Conservation (phyloP, 108 stramenopile genomes). For the Bacterosira constricta region DNA sequence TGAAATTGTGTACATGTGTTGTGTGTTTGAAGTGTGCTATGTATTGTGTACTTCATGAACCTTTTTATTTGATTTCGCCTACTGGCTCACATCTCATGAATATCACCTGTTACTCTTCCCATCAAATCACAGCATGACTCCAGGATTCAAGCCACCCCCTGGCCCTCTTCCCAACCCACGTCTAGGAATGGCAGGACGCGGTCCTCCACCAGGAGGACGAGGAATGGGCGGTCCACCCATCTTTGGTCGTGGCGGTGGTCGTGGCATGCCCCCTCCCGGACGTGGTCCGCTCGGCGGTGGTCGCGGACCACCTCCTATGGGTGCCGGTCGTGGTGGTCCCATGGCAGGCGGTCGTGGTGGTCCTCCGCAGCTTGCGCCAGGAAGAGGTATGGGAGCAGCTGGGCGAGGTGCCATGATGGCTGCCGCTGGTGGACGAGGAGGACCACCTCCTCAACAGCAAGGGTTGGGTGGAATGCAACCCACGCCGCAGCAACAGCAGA, state of each 20-base stretch:
- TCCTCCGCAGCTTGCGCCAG: conserved; percentile 18
- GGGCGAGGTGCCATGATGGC: conserved; percentile 15
- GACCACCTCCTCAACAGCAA: conserved; percentile 5
- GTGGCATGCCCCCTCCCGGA: conserved; percentile 4
- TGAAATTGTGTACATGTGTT: too few relatives aligned
- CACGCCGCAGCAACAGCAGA: conserved; percentile 27
- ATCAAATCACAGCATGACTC: conserved; percentile 1
- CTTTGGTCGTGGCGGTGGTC: conserved; percentile 8
- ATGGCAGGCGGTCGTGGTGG: conserved; percentile 16
- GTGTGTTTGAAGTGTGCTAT: conserved; percentile 9
- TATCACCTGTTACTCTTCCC: too few relatives aligned
- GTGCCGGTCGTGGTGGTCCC: conserved; percentile 10
- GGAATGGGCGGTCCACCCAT: background rate
- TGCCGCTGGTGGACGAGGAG: conserved; percentile 4
- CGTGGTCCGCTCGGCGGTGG: conserved; percentile 1
- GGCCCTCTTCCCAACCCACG: background rate
- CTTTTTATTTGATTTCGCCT: background rate
- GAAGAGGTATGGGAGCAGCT: conserved; percentile 23
- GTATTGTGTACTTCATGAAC: background rate
- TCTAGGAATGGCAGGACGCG: conserved; percentile 12
- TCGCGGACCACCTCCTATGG: conserved; percentile 2
- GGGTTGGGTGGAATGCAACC: conserved; percentile 6
- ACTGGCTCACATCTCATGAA: too few relatives aligned
- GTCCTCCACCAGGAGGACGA: conserved; percentile 6
- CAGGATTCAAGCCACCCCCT: conserved; percentile 6